A percentile compares a stretch with the other conserved stretches of the same genome.
phyloP scores from a whole-genome alignment of 2,329 filamentous ascomycete species.

The Penicillium sp. region DNA sequence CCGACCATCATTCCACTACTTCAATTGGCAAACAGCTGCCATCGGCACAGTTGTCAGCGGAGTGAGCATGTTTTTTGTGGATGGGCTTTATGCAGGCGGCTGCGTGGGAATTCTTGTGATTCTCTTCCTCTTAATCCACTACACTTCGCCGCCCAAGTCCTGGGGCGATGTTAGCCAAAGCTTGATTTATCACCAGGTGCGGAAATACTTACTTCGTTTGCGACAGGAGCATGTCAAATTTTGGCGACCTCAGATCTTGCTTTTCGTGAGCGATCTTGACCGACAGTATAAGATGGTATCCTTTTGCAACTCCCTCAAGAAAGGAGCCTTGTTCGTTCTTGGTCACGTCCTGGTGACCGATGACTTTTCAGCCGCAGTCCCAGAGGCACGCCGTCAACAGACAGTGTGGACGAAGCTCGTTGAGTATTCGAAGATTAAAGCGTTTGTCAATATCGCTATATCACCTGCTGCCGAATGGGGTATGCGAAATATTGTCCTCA shows the following conservation, averaged over 20 bases:
- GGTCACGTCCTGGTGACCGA: conserved; percentile 86
- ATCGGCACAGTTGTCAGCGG: conserved; percentile 76
- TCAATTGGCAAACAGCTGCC: conserved; percentile 82
- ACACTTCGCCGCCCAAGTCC: conserved; percentile 79
- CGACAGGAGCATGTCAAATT: conserved; percentile 91
- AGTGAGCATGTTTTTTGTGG: conserved; percentile 86
- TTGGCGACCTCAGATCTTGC: conserved; percentile 85
- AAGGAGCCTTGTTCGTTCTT: conserved; percentile 81
- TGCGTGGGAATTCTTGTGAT: conserved; percentile 74
- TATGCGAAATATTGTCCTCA: conserved; percentile 78
- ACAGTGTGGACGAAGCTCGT: conserved; percentile 85
- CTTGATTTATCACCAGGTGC: conserved; percentile 84
- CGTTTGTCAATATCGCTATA: conserved; percentile 84
- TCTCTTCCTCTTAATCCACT: conserved; percentile 85
- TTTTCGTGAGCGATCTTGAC: conserved; percentile 82
- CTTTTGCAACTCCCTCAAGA: conserved; percentile 90
- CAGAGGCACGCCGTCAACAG: conserved; percentile 81
- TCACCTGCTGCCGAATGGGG: conserved; percentile 85
- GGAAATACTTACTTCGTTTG: conserved; percentile 83
- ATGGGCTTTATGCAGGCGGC: conserved; percentile 76
- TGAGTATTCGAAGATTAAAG: conserved; percentile 83
- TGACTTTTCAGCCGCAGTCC: conserved; percentile 77
- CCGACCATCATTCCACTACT: conserved; percentile 84
- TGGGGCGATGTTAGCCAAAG: conserved; percentile 93
- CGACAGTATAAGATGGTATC: conserved; percentile 81